A percentile compares a stretch with the other conserved stretches of the same genome.
These are phyloP conservation scores for Dunaliella sp. DNA, from an alignment of 139 green algal genomes.

Conservation along the genomic window DNA sequence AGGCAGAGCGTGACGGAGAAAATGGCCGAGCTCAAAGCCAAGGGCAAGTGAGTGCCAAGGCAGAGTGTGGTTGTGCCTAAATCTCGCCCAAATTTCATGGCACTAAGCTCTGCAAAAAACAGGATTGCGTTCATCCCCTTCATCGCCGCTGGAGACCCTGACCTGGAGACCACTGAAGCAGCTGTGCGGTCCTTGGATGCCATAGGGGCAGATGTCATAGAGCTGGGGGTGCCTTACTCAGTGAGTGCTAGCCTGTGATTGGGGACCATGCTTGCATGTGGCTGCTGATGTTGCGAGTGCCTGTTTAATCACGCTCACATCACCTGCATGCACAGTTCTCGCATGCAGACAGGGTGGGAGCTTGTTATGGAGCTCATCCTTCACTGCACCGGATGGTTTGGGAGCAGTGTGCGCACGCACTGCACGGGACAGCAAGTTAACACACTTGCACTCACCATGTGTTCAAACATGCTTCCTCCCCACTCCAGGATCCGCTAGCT, in stretches of 20 bases:
- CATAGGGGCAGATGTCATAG: slow-evolving; percentile 91
- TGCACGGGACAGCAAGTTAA: too few relatives aligned
- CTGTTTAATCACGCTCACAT: too few relatives aligned
- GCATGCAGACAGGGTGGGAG: too few relatives aligned
- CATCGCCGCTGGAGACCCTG: slow-evolving; percentile 91
- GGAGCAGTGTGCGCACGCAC: too few relatives aligned
- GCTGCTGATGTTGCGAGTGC: too few relatives aligned
- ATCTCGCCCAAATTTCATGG: not conserved
- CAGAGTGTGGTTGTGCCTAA: not conserved
- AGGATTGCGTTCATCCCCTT: slow-evolving; percentile 93
- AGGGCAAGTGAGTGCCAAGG: slow-evolving; percentile 39
- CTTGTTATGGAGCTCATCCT: too few relatives aligned
- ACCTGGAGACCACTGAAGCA: slow-evolving; percentile 81
- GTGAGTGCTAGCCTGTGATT: too few relatives aligned
- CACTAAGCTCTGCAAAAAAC: too few relatives aligned
- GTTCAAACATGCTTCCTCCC: too few relatives aligned
- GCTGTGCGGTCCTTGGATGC: slow-evolving; percentile 76
- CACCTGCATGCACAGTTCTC: not conserved
- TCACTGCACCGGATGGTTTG: too few relatives aligned
- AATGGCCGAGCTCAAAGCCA: slow-evolving; percentile 62
- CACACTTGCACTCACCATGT: too few relatives aligned
- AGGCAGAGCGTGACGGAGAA: slow-evolving; percentile 31
- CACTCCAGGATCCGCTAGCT: slow-evolving; percentile 92
- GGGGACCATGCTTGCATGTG: too few relatives aligned
- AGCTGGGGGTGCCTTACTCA: slow-evolving; percentile 89